Base-by-base conservation (phyloP, 352 stramenopile species). In the Plasmopara halstedii region DNA sequence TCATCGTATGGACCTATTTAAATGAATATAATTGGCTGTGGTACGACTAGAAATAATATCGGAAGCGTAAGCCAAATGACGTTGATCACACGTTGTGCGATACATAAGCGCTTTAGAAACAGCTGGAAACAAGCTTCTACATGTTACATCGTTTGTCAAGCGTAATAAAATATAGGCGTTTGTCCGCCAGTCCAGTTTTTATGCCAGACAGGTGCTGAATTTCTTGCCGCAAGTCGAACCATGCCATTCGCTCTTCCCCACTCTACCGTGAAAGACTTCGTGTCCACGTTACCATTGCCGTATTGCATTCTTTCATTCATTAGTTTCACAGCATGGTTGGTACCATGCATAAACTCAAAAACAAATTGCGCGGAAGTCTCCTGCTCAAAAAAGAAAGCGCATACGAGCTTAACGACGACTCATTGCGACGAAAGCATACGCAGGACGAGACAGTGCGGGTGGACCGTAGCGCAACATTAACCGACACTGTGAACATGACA, bases 261-360 rank as follows among this genome's bases (percentile, higher is more conserved):
- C 38, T 44, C 23, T n/a, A 34, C 22, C 23, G 38, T n/a, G 23
- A 44, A 31, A 11, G 36, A 19, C 20, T 6, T 21, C 7, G 1
- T 6, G 20, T 42, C 20, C 13, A 20, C 36, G 19, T 42, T 42
- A 31, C 23, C n/a, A 10, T 36, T 35, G 34, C 35, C 22, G 11
- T 29, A 11, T 29, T 4, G 4, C 23, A 8, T 27, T 27, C 23
- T 42, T 42, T 42, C 37, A 32, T 32, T 5, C 17, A 31, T 11
- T 32, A 20, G 13, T 36, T 27, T 13, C 9, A 29, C 34, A 25
- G 35, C 21, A 59, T 57, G 51, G 61, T 74, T 19, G 50, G 64
- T 8, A 62, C 61, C 9, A 85, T 88, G 71, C 62, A 63, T 44
- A 67, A 72, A 51, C 67, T 88, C 51, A 86, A 85, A 70, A 75